Percentiles rank a stretch among this genome's conserved stretches.
phyloP scores from a whole-genome alignment of 1,284 basidiomycete genomes.

The Ceratobasidium sp. region DNA sequence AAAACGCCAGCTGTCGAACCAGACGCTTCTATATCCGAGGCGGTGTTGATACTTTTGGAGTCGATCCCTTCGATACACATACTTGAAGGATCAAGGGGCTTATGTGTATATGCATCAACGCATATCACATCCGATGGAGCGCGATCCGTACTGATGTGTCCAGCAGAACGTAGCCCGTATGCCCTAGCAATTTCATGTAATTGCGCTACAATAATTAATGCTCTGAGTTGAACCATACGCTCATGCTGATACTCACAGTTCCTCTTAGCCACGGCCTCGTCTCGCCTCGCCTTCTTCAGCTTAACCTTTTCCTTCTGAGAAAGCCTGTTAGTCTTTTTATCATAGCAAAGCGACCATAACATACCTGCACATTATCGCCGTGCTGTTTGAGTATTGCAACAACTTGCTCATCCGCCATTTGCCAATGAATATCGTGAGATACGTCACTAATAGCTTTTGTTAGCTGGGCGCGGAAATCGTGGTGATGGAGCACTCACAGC shows the following conservation, averaged over 20 bases:
- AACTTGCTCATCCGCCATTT: too few relatives aligned
- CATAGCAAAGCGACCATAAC: too few relatives aligned
- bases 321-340: too few relatives aligned
- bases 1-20: too few relatives aligned
- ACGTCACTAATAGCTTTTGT: neutral
- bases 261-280: too few relatives aligned
- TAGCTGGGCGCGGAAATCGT: too few relatives aligned
- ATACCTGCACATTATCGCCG: too few relatives aligned
- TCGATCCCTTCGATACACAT: constrained; percentile 6
- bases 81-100: neutral
- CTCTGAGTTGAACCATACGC: neutral
- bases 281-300: too few relatives aligned
- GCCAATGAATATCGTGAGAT: constrained; percentile 11
- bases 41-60: neutral
- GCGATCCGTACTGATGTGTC: neutral
- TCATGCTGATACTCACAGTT: neutral
- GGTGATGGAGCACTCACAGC: neutral
- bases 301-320: too few relatives aligned
- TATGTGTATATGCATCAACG: neutral
- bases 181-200: neutral
- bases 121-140: neutral
- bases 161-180: neutral
- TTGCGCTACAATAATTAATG: neutral
- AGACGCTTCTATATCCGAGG: neutral
- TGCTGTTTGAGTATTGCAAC: too few relatives aligned